Evolutionary conservation across 2,329 filamentous ascomycete genomes (phyloP).

Genomic region (Myotisia sp.): DNA sequence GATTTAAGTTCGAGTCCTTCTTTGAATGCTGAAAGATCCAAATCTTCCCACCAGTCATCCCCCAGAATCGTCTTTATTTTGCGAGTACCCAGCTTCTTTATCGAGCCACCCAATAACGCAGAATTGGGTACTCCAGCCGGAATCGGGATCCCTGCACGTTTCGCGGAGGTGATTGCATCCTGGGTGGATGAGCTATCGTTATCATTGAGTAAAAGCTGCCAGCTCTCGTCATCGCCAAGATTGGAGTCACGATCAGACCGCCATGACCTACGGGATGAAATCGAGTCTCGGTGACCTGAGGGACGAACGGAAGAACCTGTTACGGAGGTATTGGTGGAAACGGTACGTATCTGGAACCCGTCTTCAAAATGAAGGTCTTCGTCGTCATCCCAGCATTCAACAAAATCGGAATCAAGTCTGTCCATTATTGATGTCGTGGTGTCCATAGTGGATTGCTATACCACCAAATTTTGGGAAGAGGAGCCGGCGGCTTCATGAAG

Average conservation of each 20-base stretch:
- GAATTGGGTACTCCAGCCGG: conserved; percentile 76
- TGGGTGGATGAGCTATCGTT: conserved; percentile 72
- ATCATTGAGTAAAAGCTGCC: conserved; percentile 68
- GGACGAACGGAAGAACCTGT: conserved; percentile 30
- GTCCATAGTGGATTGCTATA: conserved; percentile 22
- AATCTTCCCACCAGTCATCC: conserved; percentile 69
- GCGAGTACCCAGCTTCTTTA: conserved; percentile 69
- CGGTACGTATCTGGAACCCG: conserved; percentile 32
- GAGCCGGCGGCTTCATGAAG: conserved; percentile 5
- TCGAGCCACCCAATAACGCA: conserved; percentile 79
- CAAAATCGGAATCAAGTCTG: conserved; percentile 22
- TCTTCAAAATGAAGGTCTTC: conserved; percentile 34
- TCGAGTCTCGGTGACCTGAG: conserved; percentile 51
- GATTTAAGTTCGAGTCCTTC: conserved; percentile 50
- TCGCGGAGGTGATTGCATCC: conserved; percentile 76
- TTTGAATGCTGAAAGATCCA: conserved; percentile 50
- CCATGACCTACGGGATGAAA: conserved; percentile 68
- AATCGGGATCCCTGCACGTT: conserved; percentile 79
- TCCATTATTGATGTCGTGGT: conserved; percentile 21
- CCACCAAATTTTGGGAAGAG: conserved; percentile 2
- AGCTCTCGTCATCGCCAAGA: conserved; percentile 65
- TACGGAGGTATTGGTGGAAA: conserved; percentile 33
- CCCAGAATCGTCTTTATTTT: conserved; percentile 59
- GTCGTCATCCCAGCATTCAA: conserved; percentile 39
- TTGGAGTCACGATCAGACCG: conserved; percentile 68